Evolutionary conservation across 192 early-diverging fungal genomes (phyloP), one percentile per base, ranked within the genome.

Genomic region (Fimicolochytrium jonesii): DNA sequence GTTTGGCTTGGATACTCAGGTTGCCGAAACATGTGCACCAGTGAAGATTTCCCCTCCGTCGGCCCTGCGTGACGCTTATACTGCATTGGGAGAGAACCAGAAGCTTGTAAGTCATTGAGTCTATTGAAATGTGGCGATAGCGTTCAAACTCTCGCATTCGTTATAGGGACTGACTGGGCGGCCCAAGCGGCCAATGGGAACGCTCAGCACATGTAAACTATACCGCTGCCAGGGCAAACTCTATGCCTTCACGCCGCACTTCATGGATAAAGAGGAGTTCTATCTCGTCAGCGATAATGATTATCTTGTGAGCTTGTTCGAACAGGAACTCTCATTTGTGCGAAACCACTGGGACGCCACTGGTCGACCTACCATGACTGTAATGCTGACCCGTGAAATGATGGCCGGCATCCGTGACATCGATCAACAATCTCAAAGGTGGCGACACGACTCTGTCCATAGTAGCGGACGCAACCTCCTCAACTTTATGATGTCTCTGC

Each of bases 281-380:
- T 93, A 93, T 59, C 75, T 92, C n/a, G 88, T 85, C 15, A 83
- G 82, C 31, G 91, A 93, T 71, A 85, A 86, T n/a, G 87, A 92
- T 59, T 91, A 90, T 46, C 61, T 93, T 39, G 84, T 93, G 6
- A 86, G 83, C 31, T 64, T 84, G 22, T 82, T 93, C 63, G 87
- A 90, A 62, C 85, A 81, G 56, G 88, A 91, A 56, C 53, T 93
- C 33, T 72, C 77, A 11, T 92, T 91, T 60, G 82, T 90, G 22
- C 74, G 82, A 35, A 80, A 85, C 53, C 79, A 91, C 56, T 91
- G 88, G 87, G 69, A 68, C 53, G 77, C 72, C 25, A 71, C 83
- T 6, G 91, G 91, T 20, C 77, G 91, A 1, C 91, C 91, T 0
- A 93, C 91, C 6, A 80, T 93, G 78, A 73, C 74, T 0, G 77